Evolutionary conservation across 352 stramenopile species (phyloP).

Genomic region (Phytophthora lateralis): DNA sequence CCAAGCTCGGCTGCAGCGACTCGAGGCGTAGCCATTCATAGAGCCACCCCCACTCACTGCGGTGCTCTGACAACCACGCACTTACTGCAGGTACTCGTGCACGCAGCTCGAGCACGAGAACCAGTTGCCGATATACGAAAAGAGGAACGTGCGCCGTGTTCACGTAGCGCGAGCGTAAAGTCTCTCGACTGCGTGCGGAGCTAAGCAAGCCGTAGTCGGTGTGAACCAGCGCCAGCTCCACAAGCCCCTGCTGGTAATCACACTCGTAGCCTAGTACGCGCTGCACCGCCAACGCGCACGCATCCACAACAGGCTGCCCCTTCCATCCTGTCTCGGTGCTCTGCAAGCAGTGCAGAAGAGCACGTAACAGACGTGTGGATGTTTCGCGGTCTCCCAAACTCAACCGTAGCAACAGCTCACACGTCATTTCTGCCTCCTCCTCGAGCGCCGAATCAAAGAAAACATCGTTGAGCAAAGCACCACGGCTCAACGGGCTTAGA

Average conservation of each 20-base stretch:
- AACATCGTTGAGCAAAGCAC: conserved; percentile 72
- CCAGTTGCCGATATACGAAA: conserved; percentile 84
- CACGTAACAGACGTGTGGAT: conserved; percentile 65
- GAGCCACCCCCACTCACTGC: conserved; percentile 77
- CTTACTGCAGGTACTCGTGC: conserved; percentile 61
- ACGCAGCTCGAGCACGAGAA: conserved; percentile 71
- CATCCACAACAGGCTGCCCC: conserved; percentile 81
- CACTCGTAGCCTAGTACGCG: conserved; percentile 66
- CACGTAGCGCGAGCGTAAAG: conserved; percentile 62
- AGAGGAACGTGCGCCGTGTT: conserved; percentile 74
- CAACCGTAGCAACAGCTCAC: conserved; percentile 74
- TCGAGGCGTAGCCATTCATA: conserved; percentile 90
- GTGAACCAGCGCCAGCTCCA: conserved; percentile 70
- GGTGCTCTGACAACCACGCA: conserved; percentile 60
- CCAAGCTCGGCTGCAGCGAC: conserved; percentile 79
- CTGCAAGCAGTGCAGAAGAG: conserved; percentile 78
- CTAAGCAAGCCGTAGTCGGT: conserved; percentile 73
- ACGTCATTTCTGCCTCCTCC: conserved; percentile 84
- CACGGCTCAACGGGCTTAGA: conserved; percentile 63
- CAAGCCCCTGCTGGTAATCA: conserved; percentile 64
- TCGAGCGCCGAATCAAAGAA: conserved; percentile 89
- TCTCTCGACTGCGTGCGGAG: conserved; percentile 70
- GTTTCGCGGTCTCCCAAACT: conserved; percentile 66
- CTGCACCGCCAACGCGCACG: conserved; percentile 67
- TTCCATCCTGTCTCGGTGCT: conserved; percentile 89